Base-by-base conservation (phyloP, 805 yeast species). In the Hanseniaspora taiwanica region DNA sequence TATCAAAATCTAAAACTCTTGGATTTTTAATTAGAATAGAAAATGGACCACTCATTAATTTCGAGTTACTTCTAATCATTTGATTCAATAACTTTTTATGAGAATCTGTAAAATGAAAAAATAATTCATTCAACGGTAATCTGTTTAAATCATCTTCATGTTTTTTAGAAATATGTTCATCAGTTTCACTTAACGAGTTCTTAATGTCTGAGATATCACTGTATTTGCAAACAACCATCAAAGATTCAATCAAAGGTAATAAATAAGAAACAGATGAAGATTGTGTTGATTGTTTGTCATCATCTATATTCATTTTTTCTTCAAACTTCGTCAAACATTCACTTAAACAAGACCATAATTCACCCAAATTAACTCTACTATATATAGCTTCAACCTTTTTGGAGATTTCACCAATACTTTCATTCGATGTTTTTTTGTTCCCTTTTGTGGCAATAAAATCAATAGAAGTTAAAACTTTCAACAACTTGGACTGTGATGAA, bases 221-320 rank as follows among this genome's bases (percentile, higher is more conserved):
- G 52, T 83, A 93, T 53, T 87, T 87, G 60, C 95, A 86, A n/a
- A 91, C 91, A 38, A 89, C 94, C 94, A 91, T 85, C 42, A 91
- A 65, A 0, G 95, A 78, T 56, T 89, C 98, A 45, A 89, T 84
- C 45, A 86, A 59, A 0, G 97, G 96, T 19, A 89, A 64, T 19
- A 87, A 60, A 1, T 83, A 79, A 1, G 94, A 80, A 0, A 94
- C 86, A 35, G 84, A 74, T 36, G 76, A 75, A 18, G 72, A 63
- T 46, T 78, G 60, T 13, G 66, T 65, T 13, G 71, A 66, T 2
- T 36, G 29, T 21, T 39, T 40, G 20, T 37, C 29, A 9, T 21
- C 16, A 17, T 35, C 21, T 18, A 29, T n/a, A 14, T 29, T 29
- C 18, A 29, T 29, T 32, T 72, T 70, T 18, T 71, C 76, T 51